Evolutionary conservation across 345 rosid genomes (phyloP).

Genomic region (Rhodomyrtus tomentosa): DNA sequence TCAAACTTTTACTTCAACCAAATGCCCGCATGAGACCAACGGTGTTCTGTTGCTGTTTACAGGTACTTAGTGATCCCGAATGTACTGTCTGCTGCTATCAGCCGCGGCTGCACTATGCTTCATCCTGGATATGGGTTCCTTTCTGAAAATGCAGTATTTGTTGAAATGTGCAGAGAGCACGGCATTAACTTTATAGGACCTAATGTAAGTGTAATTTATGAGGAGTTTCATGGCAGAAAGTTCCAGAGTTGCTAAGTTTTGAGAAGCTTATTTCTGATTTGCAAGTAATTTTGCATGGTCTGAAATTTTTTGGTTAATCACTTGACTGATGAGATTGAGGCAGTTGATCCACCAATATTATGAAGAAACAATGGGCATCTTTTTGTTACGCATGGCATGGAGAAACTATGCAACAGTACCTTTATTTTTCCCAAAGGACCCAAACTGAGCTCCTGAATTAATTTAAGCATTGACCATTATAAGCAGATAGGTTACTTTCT

Average conservation of each 20-base stretch:
- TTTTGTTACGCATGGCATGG: background rate
- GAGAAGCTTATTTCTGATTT: background rate
- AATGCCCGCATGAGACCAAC: background rate
- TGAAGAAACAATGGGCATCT: background rate
- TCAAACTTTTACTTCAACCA: background rate
- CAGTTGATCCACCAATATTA: background rate
- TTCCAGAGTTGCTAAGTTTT: background rate
- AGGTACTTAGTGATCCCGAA: constrained; percentile 83
- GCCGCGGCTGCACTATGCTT: constrained; percentile 86
- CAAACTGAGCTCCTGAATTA: background rate
- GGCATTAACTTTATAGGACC: constrained; percentile 97
- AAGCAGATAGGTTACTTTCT: background rate
- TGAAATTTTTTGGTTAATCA: background rate
- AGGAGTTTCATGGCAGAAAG: background rate
- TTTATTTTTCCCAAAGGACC: background rate
- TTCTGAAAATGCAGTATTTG: constrained; percentile 91
- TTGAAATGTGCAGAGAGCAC: constrained; percentile 95
- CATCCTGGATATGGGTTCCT: constrained; percentile 99
- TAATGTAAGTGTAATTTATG: constrained; percentile 39
- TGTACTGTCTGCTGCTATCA: constrained; percentile 89
- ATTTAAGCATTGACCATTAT: background rate
- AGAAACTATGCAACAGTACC: background rate
- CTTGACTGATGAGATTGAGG: background rate
- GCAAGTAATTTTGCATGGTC: background rate
- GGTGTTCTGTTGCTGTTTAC: constrained; percentile 2